Conservation (phyloP, 768 basidiomycete genomes). For the Lactarius quietus region DNA sequence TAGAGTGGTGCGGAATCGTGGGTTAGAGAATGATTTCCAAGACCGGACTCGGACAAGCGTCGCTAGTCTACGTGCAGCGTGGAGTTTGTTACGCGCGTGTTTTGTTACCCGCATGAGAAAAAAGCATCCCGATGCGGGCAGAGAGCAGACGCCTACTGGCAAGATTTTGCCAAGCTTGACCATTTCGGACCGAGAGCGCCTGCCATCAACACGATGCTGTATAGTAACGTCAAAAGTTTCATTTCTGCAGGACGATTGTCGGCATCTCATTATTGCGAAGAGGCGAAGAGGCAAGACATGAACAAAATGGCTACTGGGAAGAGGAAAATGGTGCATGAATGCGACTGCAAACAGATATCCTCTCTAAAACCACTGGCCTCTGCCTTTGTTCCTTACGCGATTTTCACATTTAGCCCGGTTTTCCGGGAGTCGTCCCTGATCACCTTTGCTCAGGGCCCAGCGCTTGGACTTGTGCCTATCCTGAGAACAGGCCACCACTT, state of each 20-base stretch:
- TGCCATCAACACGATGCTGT: too few relatives aligned
- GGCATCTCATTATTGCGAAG: neutral
- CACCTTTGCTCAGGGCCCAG: neutral
- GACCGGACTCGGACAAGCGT: neutral
- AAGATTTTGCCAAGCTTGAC: neutral
- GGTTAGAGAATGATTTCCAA: slow-evolving; percentile 3
- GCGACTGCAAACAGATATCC: neutral
- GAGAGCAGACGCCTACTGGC: slow-evolving; percentile 14
- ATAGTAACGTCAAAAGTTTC: neutral
- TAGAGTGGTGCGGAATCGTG: neutral
- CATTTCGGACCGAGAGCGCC: neutral
- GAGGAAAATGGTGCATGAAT: neutral
- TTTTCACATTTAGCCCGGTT: neutral
- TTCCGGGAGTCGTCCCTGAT: neutral
- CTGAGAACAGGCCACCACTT: too few relatives aligned
- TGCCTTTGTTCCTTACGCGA: neutral
- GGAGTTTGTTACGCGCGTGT: slow-evolving; percentile 20
- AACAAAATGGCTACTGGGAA: neutral
- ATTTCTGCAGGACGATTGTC: neutral
- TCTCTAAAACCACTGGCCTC: neutral
- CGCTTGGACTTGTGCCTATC: neutral
- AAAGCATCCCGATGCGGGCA: slow-evolving; percentile 13
- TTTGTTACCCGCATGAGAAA: slow-evolving; percentile 7
- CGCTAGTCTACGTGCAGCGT: slow-evolving; percentile 5
- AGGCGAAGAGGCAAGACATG: neutral